Percentiles rank a stretch among this genome's conserved stretches.
These are phyloP conservation scores for Waitea zeae DNA, from an alignment of 1,284 basidiomycete genomes.

Conservation along the genomic window DNA sequence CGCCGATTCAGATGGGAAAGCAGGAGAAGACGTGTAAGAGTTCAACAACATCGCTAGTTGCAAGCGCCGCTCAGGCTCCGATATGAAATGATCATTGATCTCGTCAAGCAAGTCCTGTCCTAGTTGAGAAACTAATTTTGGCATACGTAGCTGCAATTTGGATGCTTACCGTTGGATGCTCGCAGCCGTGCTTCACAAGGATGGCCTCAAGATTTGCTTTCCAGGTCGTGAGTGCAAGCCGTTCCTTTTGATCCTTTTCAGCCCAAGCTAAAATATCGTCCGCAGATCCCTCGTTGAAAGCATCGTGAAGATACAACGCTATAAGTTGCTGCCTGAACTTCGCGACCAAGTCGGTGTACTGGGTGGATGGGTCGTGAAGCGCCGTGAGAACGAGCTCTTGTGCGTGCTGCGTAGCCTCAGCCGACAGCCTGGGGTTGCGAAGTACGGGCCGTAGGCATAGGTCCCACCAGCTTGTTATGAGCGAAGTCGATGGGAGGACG, in stretches of 20 bases:
- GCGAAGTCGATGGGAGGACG: conserved; percentile 39
- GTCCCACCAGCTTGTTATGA: conserved; percentile 67
- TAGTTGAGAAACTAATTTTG: neutral
- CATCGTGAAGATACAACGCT: conserved; percentile 59
- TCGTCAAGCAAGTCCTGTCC: conserved; percentile 46
- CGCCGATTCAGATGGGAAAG: conserved; percentile 27
- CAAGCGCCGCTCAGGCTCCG: conserved; percentile 37
- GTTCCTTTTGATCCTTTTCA: conserved; percentile 38
- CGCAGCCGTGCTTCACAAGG: conserved; percentile 41
- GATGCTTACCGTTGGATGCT: conserved; percentile 37
- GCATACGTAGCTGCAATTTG: conserved; percentile 1
- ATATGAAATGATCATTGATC: conserved; percentile 36
- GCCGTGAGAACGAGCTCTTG: conserved; percentile 53
- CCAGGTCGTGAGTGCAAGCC: conserved; percentile 44
- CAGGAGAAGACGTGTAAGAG: conserved; percentile 32
- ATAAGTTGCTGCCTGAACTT: conserved; percentile 51
- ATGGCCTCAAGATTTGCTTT: conserved; percentile 62
- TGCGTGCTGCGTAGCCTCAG: conserved; percentile 38
- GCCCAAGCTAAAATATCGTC: conserved; percentile 61
- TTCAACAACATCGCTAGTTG: conserved; percentile 51
- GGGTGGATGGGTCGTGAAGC: conserved; percentile 29
- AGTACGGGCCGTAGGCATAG: conserved; percentile 57
- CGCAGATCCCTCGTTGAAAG: conserved; percentile 52
- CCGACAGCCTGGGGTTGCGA: conserved; percentile 50
- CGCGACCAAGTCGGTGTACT: conserved; percentile 28